Evolutionary conservation across 768 basidiomycete genomes (phyloP).

Genomic region (Pholiota conissans): DNA sequence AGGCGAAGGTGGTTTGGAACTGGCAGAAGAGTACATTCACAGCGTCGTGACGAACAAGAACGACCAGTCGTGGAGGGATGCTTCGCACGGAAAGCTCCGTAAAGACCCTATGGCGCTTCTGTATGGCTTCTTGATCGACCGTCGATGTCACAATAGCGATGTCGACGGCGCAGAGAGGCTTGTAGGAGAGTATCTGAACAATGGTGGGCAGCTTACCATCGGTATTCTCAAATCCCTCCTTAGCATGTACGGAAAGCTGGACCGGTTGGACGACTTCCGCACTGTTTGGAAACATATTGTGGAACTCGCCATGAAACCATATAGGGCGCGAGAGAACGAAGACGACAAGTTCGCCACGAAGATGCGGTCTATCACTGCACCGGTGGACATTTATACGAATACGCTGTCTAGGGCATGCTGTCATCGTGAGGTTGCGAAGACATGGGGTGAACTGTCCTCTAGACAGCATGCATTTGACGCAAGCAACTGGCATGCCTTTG

Average conservation of each 20-base stretch:
- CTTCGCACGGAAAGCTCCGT: slow-evolving; percentile 31
- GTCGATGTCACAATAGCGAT: slow-evolving; percentile 42
- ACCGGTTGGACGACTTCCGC: slow-evolving; percentile 53
- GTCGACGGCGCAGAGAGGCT: slow-evolving; percentile 58
- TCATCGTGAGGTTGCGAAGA: slow-evolving; percentile 58
- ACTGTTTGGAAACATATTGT: slow-evolving; percentile 71
- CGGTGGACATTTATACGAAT: slow-evolving; percentile 60
- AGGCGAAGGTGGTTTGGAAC: slow-evolving; percentile 47
- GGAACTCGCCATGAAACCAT: slow-evolving; percentile 36
- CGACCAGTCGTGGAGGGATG: slow-evolving; percentile 33
- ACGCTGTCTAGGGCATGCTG: slow-evolving; percentile 63
- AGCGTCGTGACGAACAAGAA: slow-evolving; percentile 20
- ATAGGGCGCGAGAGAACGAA: not conserved
- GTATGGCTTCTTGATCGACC: slow-evolving; percentile 60
- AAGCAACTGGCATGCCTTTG: slow-evolving; percentile 90
- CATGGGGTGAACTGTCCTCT: slow-evolving; percentile 65
- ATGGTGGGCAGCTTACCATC: slow-evolving; percentile 59
- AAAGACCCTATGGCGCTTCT: slow-evolving; percentile 33
- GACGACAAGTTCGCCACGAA: not conserved
- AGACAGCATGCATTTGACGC: slow-evolving; percentile 79
- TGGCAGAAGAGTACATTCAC: slow-evolving; percentile 61
- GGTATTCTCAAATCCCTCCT: slow-evolving; percentile 64
- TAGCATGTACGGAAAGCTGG: slow-evolving; percentile 65
- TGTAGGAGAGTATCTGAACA: slow-evolving; percentile 49
- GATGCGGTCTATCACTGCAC: not conserved